phyloP scores from a whole-genome alignment of 2,329 filamentous ascomycete genomes.

The Allantophomopsis cytisporea region DNA sequence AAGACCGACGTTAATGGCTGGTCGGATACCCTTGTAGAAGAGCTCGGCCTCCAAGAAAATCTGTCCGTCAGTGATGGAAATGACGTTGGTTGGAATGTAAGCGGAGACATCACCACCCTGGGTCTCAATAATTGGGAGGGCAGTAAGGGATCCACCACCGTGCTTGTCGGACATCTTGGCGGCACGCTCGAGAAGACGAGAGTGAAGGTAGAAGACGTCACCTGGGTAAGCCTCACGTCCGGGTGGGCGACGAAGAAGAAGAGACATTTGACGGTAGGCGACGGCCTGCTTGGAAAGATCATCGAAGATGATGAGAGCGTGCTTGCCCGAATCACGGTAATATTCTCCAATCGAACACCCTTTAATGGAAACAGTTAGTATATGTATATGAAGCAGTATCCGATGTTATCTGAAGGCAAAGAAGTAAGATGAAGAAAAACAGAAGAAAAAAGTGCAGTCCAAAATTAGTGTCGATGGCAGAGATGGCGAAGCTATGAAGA shows the following conservation, averaged over 20 bases:
- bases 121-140: slow-evolving; percentile 96
- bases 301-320: slow-evolving; percentile 84
- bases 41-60: slow-evolving; percentile 99
- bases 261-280: slow-evolving; percentile 97
- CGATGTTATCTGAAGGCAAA: no score
- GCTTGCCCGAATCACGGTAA: slow-evolving; percentile 77
- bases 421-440: no score
- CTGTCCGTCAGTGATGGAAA: slow-evolving; percentile 99
- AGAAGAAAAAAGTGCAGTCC: no score
- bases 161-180: slow-evolving; percentile 98
- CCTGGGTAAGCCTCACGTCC: slow-evolving; percentile 99
- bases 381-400: no score
- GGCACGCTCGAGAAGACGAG: slow-evolving; percentile 96
- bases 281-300: slow-evolving; percentile 98
- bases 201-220: slow-evolving; percentile 99
- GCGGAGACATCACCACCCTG: slow-evolving; percentile 99
- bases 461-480: no score
- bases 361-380: no score
- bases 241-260: slow-evolving; percentile 91
- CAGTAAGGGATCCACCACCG: slow-evolving; percentile 92
- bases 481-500: no score
- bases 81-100: slow-evolving; percentile 99
- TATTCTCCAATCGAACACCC: slow-evolving; percentile 39
- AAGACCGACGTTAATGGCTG: slow-evolving; percentile 99
- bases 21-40: slow-evolving; percentile 99